Percentiles rank a stretch among this genome's conserved stretches.
Evolutionary conservation across 306 rosid species (phyloP).

Genomic region (Malus domestica): DNA sequence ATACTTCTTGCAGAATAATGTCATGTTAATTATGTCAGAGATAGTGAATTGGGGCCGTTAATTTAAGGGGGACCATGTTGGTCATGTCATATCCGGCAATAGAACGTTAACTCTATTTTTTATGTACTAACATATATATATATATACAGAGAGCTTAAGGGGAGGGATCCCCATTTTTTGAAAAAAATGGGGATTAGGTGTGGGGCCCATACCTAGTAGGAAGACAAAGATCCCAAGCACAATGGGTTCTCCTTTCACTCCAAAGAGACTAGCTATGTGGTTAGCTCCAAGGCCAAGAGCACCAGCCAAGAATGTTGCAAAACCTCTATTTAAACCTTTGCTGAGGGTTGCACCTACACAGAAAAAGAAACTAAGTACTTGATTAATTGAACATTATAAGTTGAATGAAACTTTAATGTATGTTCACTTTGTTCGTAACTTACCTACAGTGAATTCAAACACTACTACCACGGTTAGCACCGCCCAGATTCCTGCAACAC

Average conservation of each 20-base stretch:
- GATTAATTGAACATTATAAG: not conserved
- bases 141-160: no score
- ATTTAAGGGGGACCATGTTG: not conserved
- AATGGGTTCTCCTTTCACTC: slow-evolving; percentile 57
- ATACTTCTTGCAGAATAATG: not conserved
- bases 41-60: not conserved
- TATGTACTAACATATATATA: not conserved
- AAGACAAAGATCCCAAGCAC: slow-evolving; percentile 71
- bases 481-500: slow-evolving; percentile 89
- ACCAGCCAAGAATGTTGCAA: slow-evolving; percentile 72
- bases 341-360: slow-evolving; percentile 68
- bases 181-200: no score
- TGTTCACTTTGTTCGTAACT: not conserved
- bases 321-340: slow-evolving; percentile 74
- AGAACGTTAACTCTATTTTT: not conserved
- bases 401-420: not conserved
- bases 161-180: no score
- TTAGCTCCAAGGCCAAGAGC: slow-evolving; percentile 78
- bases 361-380: not conserved
- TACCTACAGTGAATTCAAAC: slow-evolving; percentile 84
- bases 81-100: not conserved
- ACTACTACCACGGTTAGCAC: slow-evolving; percentile 82
- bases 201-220: slow-evolving; percentile 39
- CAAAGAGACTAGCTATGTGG: slow-evolving; percentile 53
- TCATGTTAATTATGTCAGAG: not conserved